Base-by-base conservation (phyloP, 768 basidiomycete species). In the Sarcodon sp. region DNA sequence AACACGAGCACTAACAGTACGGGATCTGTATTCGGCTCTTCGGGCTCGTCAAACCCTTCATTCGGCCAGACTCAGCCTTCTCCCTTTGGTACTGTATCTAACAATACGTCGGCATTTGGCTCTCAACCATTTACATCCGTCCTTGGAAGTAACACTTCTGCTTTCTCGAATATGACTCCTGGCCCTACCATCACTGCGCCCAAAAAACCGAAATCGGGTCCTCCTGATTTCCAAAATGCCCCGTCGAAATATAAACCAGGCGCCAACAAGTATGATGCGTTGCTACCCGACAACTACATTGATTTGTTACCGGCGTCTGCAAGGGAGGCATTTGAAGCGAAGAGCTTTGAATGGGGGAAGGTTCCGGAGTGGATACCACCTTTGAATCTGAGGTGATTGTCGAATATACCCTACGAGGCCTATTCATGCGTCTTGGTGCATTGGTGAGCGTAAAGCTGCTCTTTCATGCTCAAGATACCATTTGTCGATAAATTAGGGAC, bases 341-440 rank as follows among this genome's bases (percentile, higher is more conserved):
- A 66, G 47, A 76, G 63, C 61, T 88, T 87, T 55, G 77, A 77
- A 56, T 83, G 76, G 70, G 76, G 79, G 59, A 72, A 72, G 51
- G 69, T 88, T 43, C 85, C 85, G 1, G 83, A 84, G 50, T 86
- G 79, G 77, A 67, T 80, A 48, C 86, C 85, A 35, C 86, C 83
- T 7, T 54, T 74, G 47, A 75, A 78, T 56, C 57, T 79, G 50
- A 46, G 61, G 45, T 62, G 51, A 43, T 33, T 13, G 31, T 13
- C 39, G 8, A 8, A 41, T 13, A 13, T 27, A 41, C 3, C 39
- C 38, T 10, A 15, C 2, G 7, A 27, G 13, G 39, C 21, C 21
- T 27, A 27, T 27, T 27, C 21, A 27, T 27, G 21, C 21, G 21
- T 27, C 21, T 2, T 27, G 2, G 21, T 27, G 21, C 21, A 27